These are phyloP conservation scores for Ochromonas danica DNA, from an alignment of 108 stramenopile genomes.

Conservation along the genomic window DNA sequence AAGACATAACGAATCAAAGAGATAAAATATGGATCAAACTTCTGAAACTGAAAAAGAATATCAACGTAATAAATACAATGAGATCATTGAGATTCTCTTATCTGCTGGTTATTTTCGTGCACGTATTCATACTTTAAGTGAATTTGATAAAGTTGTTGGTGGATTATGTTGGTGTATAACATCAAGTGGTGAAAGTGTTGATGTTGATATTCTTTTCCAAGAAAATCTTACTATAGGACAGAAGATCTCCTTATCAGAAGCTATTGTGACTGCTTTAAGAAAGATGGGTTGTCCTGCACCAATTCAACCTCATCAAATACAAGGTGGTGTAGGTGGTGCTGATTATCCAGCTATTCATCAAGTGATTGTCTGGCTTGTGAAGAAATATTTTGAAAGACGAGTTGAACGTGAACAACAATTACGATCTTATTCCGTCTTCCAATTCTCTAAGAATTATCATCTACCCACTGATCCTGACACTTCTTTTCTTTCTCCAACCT, in stretches of 20 bases:
- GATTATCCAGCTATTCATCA: slow-evolving; percentile 37
- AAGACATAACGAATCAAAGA: too few relatives aligned
- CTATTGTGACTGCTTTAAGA: slow-evolving; percentile 37
- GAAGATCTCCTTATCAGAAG: slow-evolving; percentile 37
- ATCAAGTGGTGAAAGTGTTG: slow-evolving; percentile 34
- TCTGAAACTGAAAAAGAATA: slow-evolving; percentile 33
- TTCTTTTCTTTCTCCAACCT: neutral
- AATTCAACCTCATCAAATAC: slow-evolving; percentile 43
- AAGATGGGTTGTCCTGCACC: slow-evolving; percentile 34
- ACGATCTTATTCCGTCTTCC: slow-evolving; percentile 6
- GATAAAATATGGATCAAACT: slow-evolving; percentile 37
- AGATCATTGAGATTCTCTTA: slow-evolving; percentile 32
- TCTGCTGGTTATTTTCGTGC: slow-evolving; percentile 41
- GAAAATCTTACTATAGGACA: slow-evolving; percentile 36
- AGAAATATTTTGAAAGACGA: slow-evolving; percentile 35
- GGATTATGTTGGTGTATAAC: slow-evolving; percentile 47
- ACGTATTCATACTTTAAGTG: slow-evolving; percentile 3
- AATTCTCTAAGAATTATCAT: slow-evolving; percentile 29
- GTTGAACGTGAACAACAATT: slow-evolving; percentile 33
- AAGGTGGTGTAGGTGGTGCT: slow-evolving; percentile 38
- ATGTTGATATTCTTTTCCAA: slow-evolving; percentile 42
- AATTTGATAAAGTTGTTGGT: slow-evolving; percentile 40
- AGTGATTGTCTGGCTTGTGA: slow-evolving; percentile 36
- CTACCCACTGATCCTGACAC: neutral
- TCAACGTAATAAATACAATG: slow-evolving; percentile 22